Evolutionary conservation across 495 filamentous ascomycete species (phyloP).

Genomic region (Hypoxylon lienhwacheense): DNA sequence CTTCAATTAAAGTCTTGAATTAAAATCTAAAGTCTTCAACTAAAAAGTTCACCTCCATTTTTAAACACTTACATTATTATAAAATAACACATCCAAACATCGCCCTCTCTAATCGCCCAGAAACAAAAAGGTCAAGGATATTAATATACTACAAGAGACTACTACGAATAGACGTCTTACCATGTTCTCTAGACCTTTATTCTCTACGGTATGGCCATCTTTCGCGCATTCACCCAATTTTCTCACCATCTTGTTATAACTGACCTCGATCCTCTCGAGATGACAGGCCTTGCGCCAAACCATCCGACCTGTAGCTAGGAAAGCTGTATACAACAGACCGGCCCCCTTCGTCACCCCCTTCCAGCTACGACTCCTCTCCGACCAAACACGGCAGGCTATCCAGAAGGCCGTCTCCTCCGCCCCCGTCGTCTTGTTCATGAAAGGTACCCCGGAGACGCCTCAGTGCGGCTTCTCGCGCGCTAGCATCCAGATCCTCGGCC

Average conservation of each 20-base stretch:
- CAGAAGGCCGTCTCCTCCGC: slow-evolving; percentile 82
- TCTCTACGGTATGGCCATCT: slow-evolving; percentile 24
- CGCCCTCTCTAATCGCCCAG: too few relatives aligned
- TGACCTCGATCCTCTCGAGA: slow-evolving; percentile 8
- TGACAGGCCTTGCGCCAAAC: slow-evolving; percentile 42
- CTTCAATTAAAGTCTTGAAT: slow-evolving; percentile 20
- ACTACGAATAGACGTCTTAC: background rate
- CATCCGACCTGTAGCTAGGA: slow-evolving; percentile 40
- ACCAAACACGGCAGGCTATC: slow-evolving; percentile 75
- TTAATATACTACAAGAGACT: too few relatives aligned
- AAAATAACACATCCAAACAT: too few relatives aligned
- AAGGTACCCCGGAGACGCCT: slow-evolving; percentile 94
- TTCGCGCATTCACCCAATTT: background rate
- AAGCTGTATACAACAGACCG: slow-evolving; percentile 25
- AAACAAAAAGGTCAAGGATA: too few relatives aligned
- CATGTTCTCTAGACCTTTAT: slow-evolving; percentile 32
- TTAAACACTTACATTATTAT: too few relatives aligned
- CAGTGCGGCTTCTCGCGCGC: slow-evolving; percentile 97
- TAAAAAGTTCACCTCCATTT: too few relatives aligned
- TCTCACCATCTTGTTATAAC: background rate
- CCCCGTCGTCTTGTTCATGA: slow-evolving; percentile 98
- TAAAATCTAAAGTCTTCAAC: slow-evolving; percentile 19
- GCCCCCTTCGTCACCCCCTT: slow-evolving; percentile 41
- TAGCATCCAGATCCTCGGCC: slow-evolving; percentile 87
- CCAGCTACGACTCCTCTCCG: slow-evolving; percentile 69